Conservation (phyloP, 1,284 basidiomycete genomes). For the Cryptococcus sp. region DNA sequence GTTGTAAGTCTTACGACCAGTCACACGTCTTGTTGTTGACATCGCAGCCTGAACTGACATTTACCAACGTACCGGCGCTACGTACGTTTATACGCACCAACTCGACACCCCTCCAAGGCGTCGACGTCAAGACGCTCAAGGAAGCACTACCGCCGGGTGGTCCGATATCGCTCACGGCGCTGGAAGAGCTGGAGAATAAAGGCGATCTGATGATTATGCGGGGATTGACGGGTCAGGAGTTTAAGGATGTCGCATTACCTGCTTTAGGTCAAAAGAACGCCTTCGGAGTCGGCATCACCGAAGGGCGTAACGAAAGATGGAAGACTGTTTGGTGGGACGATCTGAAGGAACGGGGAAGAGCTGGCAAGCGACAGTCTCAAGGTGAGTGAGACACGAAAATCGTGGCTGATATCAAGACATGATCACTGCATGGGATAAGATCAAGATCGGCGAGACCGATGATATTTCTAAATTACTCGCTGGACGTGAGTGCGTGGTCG, state of each 20-base stretch:
- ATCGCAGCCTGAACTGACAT: slow-evolving; percentile 35
- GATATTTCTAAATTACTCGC: slow-evolving; percentile 43
- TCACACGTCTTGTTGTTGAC: not conserved
- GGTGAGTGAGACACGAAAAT: slow-evolving; percentile 21
- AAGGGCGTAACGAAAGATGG: slow-evolving; percentile 34
- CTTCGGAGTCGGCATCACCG: slow-evolving; percentile 28
- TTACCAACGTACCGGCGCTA: slow-evolving; percentile 30
- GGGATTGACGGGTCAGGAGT: slow-evolving; percentile 28
- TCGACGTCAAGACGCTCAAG: slow-evolving; percentile 29
- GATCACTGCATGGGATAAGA: slow-evolving; percentile 42
- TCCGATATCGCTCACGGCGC: slow-evolving; percentile 9
- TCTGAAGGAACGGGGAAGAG: slow-evolving; percentile 32
- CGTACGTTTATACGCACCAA: slow-evolving; percentile 39
- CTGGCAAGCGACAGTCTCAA: slow-evolving; percentile 38
- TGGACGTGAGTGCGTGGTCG: slow-evolving; percentile 19
- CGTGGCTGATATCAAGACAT: slow-evolving; percentile 27
- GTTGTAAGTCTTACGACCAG: slow-evolving; percentile 34
- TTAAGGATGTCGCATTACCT: slow-evolving; percentile 39
- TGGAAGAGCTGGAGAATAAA: slow-evolving; percentile 33
- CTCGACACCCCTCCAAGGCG: slow-evolving; percentile 26
- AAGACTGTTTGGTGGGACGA: slow-evolving; percentile 45
- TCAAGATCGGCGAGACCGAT: slow-evolving; percentile 40
- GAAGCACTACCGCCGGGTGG: slow-evolving; percentile 25
- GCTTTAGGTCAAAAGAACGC: slow-evolving; percentile 38
- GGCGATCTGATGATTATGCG: slow-evolving; percentile 44